Evolutionary conservation across 345 rosid species (phyloP), one percentile per base, ranked within the genome.

Genomic region (Alliaria petiolata): DNA sequence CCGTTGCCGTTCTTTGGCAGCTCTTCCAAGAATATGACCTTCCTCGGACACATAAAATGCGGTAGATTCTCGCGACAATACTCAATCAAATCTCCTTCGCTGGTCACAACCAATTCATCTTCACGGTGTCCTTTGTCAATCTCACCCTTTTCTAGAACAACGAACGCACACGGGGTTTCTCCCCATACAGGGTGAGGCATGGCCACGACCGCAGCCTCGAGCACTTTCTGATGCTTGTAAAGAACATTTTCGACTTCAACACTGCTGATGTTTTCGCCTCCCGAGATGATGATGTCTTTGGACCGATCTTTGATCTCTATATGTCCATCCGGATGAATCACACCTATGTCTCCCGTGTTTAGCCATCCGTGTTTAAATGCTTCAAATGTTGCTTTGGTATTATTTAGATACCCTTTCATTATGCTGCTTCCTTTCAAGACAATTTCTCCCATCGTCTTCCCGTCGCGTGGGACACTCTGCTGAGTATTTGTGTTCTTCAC

Each of bases 261-360:
- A 26, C 86, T 83, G 74, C 88, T 86, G 6, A 89, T 85, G 67
- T 86, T 89, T 61, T 88, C 91, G 0, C 91, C 95, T 5, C 91
- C 89, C 0, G 89, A 85, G 22, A 87, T 85, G 30, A 87, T 87
- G 10, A 87, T 78, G 46, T 87, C 88, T 58, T 85, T 81, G 4
- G 80, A 84, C 0, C 95, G 83, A 63, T 88, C 97, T 78, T 84
- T 88, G 54, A 88, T 70, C 72, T 87, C 81, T 42, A 91, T 7
- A 19, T 56, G 51, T 2, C 92, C 92, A 56, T 83, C 79, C 0
- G 79, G 71, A n/a, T 83, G 78, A 30, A 74, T 77, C 3, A 85
- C 71, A 14, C 81, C 93, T 2, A 91, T 58, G 53, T 91, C 95
- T 30, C 85, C 78, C 0, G 95, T 91, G 49, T 78, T 83, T 62